A percentile compares a stretch with the other conserved stretches of the same genome.
Evolutionary conservation across 768 basidiomycete species (phyloP).

Genomic region (Dioszegia crocea): DNA sequence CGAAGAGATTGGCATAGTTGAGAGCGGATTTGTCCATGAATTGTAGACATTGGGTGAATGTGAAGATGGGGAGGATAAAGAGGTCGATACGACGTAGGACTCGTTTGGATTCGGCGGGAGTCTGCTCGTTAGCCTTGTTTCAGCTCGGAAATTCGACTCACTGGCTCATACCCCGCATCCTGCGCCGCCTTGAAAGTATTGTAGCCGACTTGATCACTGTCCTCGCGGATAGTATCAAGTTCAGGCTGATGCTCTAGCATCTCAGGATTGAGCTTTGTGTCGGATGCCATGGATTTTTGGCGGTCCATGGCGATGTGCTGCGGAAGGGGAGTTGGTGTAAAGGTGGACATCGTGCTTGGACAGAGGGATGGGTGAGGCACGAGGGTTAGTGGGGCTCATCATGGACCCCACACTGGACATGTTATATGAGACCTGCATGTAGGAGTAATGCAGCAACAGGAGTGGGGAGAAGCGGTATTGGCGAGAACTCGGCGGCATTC

Average conservation of each 20-base stretch:
- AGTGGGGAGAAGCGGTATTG: too few species aligned
- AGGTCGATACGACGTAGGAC: slow-evolving; percentile 32
- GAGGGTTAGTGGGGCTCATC: not conserved
- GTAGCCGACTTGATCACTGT: slow-evolving; percentile 8
- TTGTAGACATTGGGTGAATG: slow-evolving; percentile 44
- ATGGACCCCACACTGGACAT: too few species aligned
- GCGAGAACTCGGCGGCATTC: too few species aligned
- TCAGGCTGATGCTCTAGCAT: not conserved
- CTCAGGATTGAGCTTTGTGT: not conserved
- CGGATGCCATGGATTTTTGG: not conserved
- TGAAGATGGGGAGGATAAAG: slow-evolving; percentile 40
- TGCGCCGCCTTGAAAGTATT: slow-evolving; percentile 11
- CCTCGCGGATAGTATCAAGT: not conserved
- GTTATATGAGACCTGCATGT: too few species aligned
- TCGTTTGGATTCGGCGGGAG: not conserved
- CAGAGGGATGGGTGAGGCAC: not conserved
- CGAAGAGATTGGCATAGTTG: slow-evolving; percentile 49
- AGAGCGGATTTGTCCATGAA: slow-evolving; percentile 50
- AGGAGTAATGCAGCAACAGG: too few species aligned
- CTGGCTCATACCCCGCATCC: slow-evolving; percentile 5
- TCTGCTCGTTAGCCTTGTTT: not conserved
- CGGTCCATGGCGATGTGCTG: not conserved
- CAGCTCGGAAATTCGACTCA: not conserved
- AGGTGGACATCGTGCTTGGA: not conserved
- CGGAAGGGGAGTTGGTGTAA: not conserved